These are phyloP conservation scores for Solidago caesia DNA, from an alignment of 129 eudicot genomes.

Conservation along the genomic window DNA sequence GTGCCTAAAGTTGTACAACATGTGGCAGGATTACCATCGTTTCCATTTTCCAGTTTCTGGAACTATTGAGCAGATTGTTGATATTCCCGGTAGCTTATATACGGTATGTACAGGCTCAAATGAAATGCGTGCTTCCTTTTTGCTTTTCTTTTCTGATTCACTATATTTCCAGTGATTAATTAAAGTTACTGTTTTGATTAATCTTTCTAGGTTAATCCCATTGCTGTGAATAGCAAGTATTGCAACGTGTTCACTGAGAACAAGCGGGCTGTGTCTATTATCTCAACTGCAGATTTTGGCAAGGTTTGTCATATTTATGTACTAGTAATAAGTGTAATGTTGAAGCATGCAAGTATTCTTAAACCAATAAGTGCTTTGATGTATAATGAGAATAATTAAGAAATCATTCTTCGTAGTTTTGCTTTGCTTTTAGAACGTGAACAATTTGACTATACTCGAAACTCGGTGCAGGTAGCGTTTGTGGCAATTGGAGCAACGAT, in stretches of 20 bases:
- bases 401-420: background rate
- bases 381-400: background rate
- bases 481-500: slow-evolving; percentile 99
- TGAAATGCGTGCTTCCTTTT: background rate
- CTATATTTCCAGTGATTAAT: background rate
- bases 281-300: slow-evolving; percentile 85
- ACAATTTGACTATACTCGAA: slow-evolving; percentile 8
- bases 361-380: background rate
- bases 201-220: slow-evolving; percentile 75
- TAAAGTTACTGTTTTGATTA: slow-evolving; percentile 19
- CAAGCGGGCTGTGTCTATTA: slow-evolving; percentile 71
- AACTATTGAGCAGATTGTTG: slow-evolving; percentile 65
- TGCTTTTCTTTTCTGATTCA: slow-evolving; percentile 7
- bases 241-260: slow-evolving; percentile 97
- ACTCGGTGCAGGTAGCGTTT: slow-evolving; percentile 74
- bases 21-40: slow-evolving; percentile 92
- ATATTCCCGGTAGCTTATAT: slow-evolving; percentile 86
- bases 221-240: slow-evolving; percentile 96
- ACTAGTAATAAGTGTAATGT: no score
- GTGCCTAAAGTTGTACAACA: slow-evolving; percentile 16
- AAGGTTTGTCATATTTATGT: slow-evolving; percentile 51
- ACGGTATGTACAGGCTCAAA: slow-evolving; percentile 49
- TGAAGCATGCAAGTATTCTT: background rate
- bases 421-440: background rate
- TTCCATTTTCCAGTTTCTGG: slow-evolving; percentile 97